Conservation (phyloP, 1,284 basidiomycete species). For the Cystobasidiaceae sp. region DNA sequence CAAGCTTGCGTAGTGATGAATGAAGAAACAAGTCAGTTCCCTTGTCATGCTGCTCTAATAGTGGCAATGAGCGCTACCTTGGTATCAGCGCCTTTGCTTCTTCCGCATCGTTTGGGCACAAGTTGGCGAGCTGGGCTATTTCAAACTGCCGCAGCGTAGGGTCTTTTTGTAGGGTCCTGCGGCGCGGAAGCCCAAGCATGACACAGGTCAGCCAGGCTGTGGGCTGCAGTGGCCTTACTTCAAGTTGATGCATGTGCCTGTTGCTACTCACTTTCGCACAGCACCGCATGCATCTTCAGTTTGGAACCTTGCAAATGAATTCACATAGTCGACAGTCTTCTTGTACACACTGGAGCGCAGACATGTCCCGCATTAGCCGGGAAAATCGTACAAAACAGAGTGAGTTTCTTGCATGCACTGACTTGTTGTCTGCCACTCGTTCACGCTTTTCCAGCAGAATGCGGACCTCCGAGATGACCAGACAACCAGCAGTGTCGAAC, state of each 20-base stretch:
- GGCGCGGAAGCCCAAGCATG: too few relatives aligned
- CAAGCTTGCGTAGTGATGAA: too few relatives aligned
- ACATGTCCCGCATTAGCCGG: background rate
- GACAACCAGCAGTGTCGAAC: constrained; percentile 82
- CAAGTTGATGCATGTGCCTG: constrained; percentile 7
- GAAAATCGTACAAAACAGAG: background rate
- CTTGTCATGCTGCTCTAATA: background rate
- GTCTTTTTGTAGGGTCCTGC: constrained; percentile 66
- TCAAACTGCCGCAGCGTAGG: constrained; percentile 79
- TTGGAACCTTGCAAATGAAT: constrained; percentile 82
- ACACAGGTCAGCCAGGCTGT: too few relatives aligned
- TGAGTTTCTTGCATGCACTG: background rate
- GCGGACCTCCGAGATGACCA: constrained; percentile 86
- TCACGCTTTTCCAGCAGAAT: constrained; percentile 72
- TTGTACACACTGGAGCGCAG: constrained; percentile 67
- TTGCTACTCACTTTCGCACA: constrained; percentile 69
- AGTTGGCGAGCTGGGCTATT: constrained; percentile 83
- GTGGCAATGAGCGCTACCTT: constrained; percentile 49
- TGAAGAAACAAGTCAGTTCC: background rate
- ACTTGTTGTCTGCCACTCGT: constrained; percentile 53
- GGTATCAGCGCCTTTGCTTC: constrained; percentile 88
- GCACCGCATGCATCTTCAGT: constrained; percentile 78
- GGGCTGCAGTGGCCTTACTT: too few relatives aligned
- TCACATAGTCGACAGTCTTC: constrained; percentile 86
- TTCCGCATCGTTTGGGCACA: constrained; percentile 79